Evolutionary conservation across 2,329 filamentous ascomycete genomes (phyloP).

Genomic region (Cordyceps pruinosa): DNA sequence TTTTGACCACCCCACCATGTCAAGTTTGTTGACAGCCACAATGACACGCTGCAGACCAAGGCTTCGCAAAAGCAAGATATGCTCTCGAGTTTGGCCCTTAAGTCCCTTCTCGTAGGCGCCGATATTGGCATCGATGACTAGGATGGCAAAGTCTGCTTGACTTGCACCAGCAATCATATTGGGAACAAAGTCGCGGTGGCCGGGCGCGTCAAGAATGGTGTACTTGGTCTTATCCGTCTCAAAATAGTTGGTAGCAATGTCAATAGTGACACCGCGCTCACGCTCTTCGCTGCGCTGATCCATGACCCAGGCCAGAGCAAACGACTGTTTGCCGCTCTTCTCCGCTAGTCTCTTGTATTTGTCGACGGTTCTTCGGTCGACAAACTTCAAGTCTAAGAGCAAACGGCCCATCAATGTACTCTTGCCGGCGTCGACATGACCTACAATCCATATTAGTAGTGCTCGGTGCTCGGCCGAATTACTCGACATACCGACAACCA

Average conservation of each 20-base stretch:
- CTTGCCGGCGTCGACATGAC: slow-evolving; percentile 96
- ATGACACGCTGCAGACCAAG: slow-evolving; percentile 85
- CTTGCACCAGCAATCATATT: slow-evolving; percentile 98
- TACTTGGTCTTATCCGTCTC: slow-evolving; percentile 82
- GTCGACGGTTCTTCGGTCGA: slow-evolving; percentile 82
- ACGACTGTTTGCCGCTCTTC: slow-evolving; percentile 87
- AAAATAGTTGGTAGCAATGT: slow-evolving; percentile 92
- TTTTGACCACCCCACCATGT: slow-evolving; percentile 76
- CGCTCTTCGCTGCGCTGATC: slow-evolving; percentile 89
- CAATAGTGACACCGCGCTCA: slow-evolving; percentile 85
- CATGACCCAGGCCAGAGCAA: slow-evolving; percentile 94
- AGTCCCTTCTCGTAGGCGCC: slow-evolving; percentile 92
- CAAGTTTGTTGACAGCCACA: slow-evolving; percentile 92
- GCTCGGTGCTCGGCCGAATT: slow-evolving; percentile 6
- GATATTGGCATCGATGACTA: slow-evolving; percentile 85
- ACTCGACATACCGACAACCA: slow-evolving; percentile 70
- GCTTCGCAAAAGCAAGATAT: slow-evolving; percentile 81
- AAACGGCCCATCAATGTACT: slow-evolving; percentile 97
- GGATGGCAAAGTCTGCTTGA: slow-evolving; percentile 89
- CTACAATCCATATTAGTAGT: slow-evolving; percentile 36
- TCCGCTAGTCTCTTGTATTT: slow-evolving; percentile 85
- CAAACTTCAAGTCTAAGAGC: slow-evolving; percentile 77
- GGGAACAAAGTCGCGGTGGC: slow-evolving; percentile 91
- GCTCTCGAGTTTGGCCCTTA: slow-evolving; percentile 89
- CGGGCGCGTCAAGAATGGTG: slow-evolving; percentile 91